Evolutionary conservation across 371 early-diverging fungal species (phyloP), one percentile per base, ranked within the genome.

Genomic region (Blakeslea trispora): DNA sequence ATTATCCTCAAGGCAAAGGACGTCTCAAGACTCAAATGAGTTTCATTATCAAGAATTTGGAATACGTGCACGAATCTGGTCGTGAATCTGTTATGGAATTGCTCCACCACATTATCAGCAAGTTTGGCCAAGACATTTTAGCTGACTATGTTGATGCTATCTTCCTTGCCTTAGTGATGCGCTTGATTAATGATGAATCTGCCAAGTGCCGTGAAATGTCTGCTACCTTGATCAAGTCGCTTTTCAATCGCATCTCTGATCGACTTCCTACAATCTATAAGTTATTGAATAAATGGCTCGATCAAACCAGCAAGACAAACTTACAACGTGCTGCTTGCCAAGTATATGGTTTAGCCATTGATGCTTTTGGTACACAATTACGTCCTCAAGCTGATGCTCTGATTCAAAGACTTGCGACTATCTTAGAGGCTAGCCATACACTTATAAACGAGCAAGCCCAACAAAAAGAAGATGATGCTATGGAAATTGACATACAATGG

Each of bases 161-260:
- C 55, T 92, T 97, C 66, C 48, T 97, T 57, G 88, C 89, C 0
- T 62, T 98, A 53, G 89, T 91, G 3, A 82, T 93, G 80, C 80
- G 81, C 10, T 76, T 96, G 5, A 87, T 94, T 42, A 94, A 94
- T 50, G 98, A 98, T 53, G 94, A 93, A 14, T 88, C 92, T n/a
- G 63, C 84, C 31, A 88, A 90, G 60, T 97, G 97, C 59, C 85
- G 95, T 32, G 91, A 90, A 69, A 91, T 94, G 89, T 80, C 94
- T 1, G 92, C 86, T 23, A 74, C 76, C 11, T 57, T 95, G 43
- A 81, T 95, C 62, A 87, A 88, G 52, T 53, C 58, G 0, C 72
- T 96, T 1, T 55, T 94, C 17, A 53, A 59, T 39, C 81, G 90
- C 18, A 76, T 80, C 57, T 69, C 76, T 10, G 70, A 77, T 5